phyloP scores from a whole-genome alignment of 2,329 filamentous ascomycete genomes.

The Epichloe bromicola region DNA sequence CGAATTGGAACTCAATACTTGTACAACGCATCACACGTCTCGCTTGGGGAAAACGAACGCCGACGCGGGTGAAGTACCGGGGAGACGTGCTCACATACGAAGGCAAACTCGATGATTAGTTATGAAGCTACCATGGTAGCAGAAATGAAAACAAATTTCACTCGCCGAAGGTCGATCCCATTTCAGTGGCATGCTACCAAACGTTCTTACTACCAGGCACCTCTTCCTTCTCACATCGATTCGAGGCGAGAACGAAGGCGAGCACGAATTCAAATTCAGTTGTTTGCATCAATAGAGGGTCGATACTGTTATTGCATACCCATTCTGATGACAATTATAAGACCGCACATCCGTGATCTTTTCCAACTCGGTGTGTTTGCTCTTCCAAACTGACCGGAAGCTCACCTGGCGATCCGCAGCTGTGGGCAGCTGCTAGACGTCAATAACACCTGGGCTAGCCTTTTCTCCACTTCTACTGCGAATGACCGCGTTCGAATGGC shows the following conservation, averaged over 20 bases:
- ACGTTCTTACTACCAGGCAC: neutral
- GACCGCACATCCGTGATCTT: neutral
- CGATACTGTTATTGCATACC: neutral
- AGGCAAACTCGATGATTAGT: conserved; percentile 1
- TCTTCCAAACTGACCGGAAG: neutral
- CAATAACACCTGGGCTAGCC: neutral
- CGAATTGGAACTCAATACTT: neutral
- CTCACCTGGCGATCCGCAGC: neutral
- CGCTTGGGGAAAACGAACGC: neutral
- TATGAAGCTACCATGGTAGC: neutral
- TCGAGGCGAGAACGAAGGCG: neutral
- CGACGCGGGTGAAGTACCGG: neutral
- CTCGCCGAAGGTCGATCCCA: neutral
- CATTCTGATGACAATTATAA: neutral
- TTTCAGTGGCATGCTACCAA: neutral
- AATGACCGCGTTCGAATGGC: neutral
- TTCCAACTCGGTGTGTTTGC: neutral
- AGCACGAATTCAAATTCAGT: too few relatives aligned
- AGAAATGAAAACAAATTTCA: conserved; percentile 2
- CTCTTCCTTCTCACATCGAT: too few relatives aligned
- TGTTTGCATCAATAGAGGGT: too few relatives aligned
- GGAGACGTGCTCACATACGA: neutral
- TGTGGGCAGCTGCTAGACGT: neutral
- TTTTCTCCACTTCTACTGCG: neutral
- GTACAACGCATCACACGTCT: neutral